Evolutionary conservation across 208 protist species (phyloP).

Genomic region (Balamuthia mandrillaris): DNA sequence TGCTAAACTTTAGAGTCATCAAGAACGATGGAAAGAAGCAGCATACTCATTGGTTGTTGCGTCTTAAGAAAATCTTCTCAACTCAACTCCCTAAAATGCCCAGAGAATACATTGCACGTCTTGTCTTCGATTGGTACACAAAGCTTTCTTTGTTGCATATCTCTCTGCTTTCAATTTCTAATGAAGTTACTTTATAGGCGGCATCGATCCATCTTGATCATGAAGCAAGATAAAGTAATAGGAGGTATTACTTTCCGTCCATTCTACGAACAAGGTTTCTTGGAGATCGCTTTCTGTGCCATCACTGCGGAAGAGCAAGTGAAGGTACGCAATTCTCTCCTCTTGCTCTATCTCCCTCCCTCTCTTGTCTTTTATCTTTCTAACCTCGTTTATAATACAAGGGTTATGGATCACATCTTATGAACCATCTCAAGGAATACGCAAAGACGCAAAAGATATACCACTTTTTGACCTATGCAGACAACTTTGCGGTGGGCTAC

Average conservation of each 20-base stretch:
- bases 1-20: not conserved
- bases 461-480: slow-evolving; percentile 85
- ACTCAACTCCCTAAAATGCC: slow-evolving; percentile 85
- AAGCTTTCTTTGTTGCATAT: not conserved
- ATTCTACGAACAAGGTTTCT: slow-evolving; percentile 69
- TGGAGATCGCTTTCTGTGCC: slow-evolving; percentile 86
- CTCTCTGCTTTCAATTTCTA: not conserved
- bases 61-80: slow-evolving; percentile 80
- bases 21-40: not conserved
- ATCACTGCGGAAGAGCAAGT: slow-evolving; percentile 74
- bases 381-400: slow-evolving; percentile 3
- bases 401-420: slow-evolving; percentile 60
- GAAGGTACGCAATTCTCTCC: not conserved
- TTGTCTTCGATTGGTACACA: slow-evolving; percentile 72
- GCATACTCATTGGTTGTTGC: slow-evolving; percentile 48
- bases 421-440: slow-evolving; percentile 77
- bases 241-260: slow-evolving; percentile 80
- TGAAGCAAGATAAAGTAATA: slow-evolving; percentile 64
- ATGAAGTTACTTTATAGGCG: not conserved
- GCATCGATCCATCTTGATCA: slow-evolving; percentile 41
- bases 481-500: slow-evolving; percentile 86
- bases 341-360: not conserved
- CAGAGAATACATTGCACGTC: slow-evolving; percentile 78
- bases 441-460: slow-evolving; percentile 60
- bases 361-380: not conserved